Evolutionary conservation across 1,139 yeast genomes (phyloP).

Genomic region (Barnettozyma hawaiiensis): DNA sequence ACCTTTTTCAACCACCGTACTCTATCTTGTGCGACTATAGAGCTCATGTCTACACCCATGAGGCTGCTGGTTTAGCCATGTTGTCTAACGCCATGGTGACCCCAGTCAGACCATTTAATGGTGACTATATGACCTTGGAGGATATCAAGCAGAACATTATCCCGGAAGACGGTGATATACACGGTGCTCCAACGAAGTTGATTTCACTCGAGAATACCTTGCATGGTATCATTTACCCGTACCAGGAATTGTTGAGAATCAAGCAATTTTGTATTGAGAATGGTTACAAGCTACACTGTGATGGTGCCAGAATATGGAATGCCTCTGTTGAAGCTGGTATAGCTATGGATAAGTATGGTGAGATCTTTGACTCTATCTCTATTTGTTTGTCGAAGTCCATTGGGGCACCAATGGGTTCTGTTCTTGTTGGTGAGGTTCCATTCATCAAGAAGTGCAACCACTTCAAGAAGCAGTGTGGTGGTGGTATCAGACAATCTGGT

Average conservation of each 20-base stretch:
- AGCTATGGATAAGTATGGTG: constrained; percentile 65
- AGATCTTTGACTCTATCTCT: constrained; percentile 80
- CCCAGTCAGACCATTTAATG: constrained; percentile 62
- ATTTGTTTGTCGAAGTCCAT: constrained; percentile 85
- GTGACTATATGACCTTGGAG: constrained; percentile 60
- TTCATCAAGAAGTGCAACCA: constrained; percentile 74
- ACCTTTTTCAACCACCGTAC: constrained; percentile 80
- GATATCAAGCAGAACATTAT: constrained; percentile 54
- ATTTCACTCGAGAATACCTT: constrained; percentile 75
- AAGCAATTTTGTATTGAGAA: constrained; percentile 64
- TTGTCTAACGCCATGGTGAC: constrained; percentile 78
- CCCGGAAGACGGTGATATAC: constrained; percentile 62
- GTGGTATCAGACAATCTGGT: constrained; percentile 91
- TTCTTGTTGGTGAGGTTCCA: constrained; percentile 62
- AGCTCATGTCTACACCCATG: constrained; percentile 65
- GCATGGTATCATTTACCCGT: constrained; percentile 66
- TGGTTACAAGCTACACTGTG: constrained; percentile 70
- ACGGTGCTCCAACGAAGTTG: constrained; percentile 72
- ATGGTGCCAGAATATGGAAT: constrained; percentile 96
- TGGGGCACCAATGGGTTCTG: constrained; percentile 94
- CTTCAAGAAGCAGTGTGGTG: constrained; percentile 91
- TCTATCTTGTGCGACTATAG: constrained; percentile 80
- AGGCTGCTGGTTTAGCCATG: constrained; percentile 79
- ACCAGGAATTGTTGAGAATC: constrained; percentile 72
- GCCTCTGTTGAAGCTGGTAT: constrained; percentile 75